Percentiles rank a stretch among this genome's conserved stretches.
These are phyloP conservation scores for Colletotrichum chrysophilum DNA, from an alignment of 2,329 filamentous ascomycete genomes.

Conservation along the genomic window DNA sequence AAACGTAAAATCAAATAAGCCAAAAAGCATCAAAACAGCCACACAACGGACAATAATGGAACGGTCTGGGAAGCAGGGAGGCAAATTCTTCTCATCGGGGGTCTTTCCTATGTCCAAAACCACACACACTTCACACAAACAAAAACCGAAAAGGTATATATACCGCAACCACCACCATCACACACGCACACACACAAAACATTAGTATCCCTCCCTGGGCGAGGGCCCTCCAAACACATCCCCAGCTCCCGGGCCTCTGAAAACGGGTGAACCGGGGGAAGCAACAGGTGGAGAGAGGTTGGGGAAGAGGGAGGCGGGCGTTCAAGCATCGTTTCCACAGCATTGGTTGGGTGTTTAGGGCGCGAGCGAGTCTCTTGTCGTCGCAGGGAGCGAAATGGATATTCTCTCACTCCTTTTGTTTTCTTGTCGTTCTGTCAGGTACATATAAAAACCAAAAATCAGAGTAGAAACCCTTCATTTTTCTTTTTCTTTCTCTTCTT, in stretches of 20 bases:
- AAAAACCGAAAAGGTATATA: background rate
- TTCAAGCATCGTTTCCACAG: conserved; percentile 8
- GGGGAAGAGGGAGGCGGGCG: background rate
- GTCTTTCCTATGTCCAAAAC: background rate
- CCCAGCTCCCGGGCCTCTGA: background rate
- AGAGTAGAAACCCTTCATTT: background rate
- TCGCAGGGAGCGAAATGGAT: background rate
- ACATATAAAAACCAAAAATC: background rate
- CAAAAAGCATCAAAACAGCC: background rate
- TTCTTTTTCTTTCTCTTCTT: background rate
- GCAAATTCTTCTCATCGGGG: background rate
- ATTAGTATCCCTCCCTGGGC: background rate
- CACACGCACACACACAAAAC: background rate
- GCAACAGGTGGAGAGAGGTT: background rate
- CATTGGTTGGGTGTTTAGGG: conserved; percentile 13
- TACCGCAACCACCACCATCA: background rate
- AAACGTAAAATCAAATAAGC: background rate
- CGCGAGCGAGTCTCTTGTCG: conserved; percentile 7
- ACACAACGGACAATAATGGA: background rate
- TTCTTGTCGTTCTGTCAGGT: background rate
- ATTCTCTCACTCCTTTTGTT: background rate
- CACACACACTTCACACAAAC: background rate
- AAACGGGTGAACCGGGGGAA: background rate
- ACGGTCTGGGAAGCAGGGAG: background rate
- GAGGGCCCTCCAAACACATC: background rate